Conservation (phyloP, 192 early-diverging fungal genomes). For the Backusella circina region DNA sequence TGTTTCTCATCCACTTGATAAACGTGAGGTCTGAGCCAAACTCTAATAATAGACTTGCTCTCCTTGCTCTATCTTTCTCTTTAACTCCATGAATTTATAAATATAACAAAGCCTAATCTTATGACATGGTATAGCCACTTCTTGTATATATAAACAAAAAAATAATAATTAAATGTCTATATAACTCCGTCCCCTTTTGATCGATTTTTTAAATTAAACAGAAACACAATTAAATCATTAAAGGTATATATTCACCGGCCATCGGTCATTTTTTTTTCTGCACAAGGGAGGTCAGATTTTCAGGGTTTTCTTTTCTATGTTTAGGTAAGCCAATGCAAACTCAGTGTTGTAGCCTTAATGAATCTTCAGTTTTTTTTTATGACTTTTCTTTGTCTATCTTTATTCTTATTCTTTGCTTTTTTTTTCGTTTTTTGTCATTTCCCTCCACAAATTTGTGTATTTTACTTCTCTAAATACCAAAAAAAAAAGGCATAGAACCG, state of each 20-base stretch:
- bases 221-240: neutral
- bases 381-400: neutral
- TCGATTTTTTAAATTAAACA: neutral
- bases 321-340: neutral
- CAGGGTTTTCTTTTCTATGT: neutral
- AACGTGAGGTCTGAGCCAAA: neutral
- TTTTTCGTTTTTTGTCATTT: neutral
- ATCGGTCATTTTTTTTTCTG: conserved; percentile 4
- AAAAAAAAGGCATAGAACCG: neutral
- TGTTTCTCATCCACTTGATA: neutral
- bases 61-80: neutral
- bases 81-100: neutral
- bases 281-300: neutral
- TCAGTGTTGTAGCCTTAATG: neutral
- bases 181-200: neutral
- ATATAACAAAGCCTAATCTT: neutral
- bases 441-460: neutral
- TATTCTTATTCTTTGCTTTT: neutral
- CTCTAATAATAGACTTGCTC: neutral
- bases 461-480: neutral
- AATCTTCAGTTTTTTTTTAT: neutral
- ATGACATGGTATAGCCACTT: neutral
- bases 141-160: neutral
- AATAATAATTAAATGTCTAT: too few species aligned
- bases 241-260: neutral